Base-by-base conservation (phyloP, 768 basidiomycete species). In the Auricularia sp. region DNA sequence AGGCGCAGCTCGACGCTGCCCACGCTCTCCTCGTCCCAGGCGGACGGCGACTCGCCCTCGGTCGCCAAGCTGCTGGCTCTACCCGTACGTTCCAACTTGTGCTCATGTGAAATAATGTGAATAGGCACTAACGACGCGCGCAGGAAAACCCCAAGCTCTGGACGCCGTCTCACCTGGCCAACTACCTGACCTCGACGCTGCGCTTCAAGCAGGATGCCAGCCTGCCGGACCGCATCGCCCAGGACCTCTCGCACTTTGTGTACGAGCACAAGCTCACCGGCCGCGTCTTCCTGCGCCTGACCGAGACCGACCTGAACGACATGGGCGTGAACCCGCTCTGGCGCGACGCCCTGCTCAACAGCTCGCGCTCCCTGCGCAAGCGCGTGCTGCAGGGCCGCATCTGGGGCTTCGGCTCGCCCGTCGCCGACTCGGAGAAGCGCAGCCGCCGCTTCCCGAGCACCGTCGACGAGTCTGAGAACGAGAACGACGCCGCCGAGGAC, bases 91-190 rank as follows among this genome's bases (percentile, higher is more conserved):
- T 14, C 23, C 66, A 63, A 12, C 61, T 10, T n/a, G 39, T 21
- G 33, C 36, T 29, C 29, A 60, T 16, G 12, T 29, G 35, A n/a
- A 64, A 6, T 43, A 12, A 3, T 29, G 29, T 29, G 29, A 29
- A 29, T 29, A 0, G 51, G 0, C 43, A 34, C 42, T 35, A 58
- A 16, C 62, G 16, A 11, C 35, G 16, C 11, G 72, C 70, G 16
- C 82, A 85, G 29, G 72, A 73, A 3, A 85, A 88, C 66, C 88
- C 88, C 4, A 87, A 86, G 70, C 66, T 74, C 12, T 91, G 89
- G 89, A 81, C 80, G 0, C 78, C 84, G 0, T 73, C 79, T 4
- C 81, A 90, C 64, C 76, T 90, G 11, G 72, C 80, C 3, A 69
- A 74, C 2, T 87, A 89, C 70, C 78, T 89, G 34, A 68, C 76